Evolutionary conservation across 2,329 filamentous ascomycete genomes (phyloP), one percentile per base, ranked within the genome.

Genomic region (Xylariomycetidae sp.): DNA sequence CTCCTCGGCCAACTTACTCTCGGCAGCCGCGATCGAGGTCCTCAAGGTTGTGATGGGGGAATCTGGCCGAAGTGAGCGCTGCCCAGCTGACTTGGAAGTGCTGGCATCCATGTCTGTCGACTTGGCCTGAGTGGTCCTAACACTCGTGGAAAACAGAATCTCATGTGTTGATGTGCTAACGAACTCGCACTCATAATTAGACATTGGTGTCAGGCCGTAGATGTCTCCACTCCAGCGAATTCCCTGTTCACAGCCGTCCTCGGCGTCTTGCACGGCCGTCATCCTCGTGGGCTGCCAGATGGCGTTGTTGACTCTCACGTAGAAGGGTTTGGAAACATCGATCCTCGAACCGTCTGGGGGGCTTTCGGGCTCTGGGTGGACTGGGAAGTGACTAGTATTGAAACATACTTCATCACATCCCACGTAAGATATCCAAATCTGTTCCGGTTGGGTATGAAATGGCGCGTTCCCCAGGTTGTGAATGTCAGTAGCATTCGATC

Each of bases 391-490:
- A 58, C 80, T 85, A 14, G 82, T 84, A 59, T 74, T 81, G 61
- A 89, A 89, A 61, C 76, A 81, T 44, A 89, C 77, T 58, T 88
- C 82, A 49, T 86, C 84, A 54, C 81, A 79, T 14, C 82, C 82
- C 50, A 90, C 79, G 56, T 88, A 85, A 40, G 80, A 83, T 53
- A 89, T 84, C 83, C 85, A 89, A 54, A 89, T 82, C 56, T 85
- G 79, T 48, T 80, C 76, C 28, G 79, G 76, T 54, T 85, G 74
- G 28, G 70, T 68, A 60, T 82, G 77, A 59, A 85, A 87, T 33
- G 84, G 77, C 40, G 82, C 81, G 56, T 85, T 85, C 46, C 81
- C 82, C 56, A 87, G 71, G 61, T 86, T 83, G 62, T 87, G 81
- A 55, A 83, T 80, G 53, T 87, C 82, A 53, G 80, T 86, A 49